Percentiles rank a stretch among this genome's conserved stretches.
Evolutionary conservation across 306 rosid genomes (phyloP).

Genomic region (Styphnolobium japonicum): DNA sequence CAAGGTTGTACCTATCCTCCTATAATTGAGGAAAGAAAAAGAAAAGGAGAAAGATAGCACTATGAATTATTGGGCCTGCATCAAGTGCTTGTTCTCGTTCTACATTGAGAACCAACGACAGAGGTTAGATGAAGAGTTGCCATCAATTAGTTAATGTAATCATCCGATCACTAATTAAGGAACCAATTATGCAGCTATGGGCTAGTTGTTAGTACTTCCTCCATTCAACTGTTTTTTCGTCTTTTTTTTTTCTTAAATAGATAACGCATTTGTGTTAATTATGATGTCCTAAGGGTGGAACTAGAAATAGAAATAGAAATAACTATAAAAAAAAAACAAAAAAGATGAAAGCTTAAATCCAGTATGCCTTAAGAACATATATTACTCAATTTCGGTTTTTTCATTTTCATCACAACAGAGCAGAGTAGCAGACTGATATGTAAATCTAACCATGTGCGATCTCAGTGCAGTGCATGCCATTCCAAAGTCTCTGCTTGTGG

Average conservation of each 20-base stretch:
- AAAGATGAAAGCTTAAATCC: too few species aligned
- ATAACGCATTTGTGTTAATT: background rate
- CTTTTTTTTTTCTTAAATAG: background rate
- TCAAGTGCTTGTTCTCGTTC: constrained; percentile 9
- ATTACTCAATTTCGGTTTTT: too few species aligned
- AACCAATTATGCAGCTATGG: constrained; percentile 9
- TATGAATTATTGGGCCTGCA: constrained; percentile 12
- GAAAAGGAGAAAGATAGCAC: background rate
- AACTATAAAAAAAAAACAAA: background rate
- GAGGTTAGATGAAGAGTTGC: background rate
- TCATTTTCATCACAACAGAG: too few species aligned
- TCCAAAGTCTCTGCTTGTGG: background rate
- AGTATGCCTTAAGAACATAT: too few species aligned
- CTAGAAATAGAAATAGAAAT: background rate
- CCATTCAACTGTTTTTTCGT: background rate
- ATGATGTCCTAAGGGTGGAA: background rate
- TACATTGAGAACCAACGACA: background rate
- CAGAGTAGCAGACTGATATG: too few species aligned
- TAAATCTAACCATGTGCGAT: background rate
- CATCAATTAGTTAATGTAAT: constrained; percentile 22
- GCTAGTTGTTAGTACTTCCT: background rate
- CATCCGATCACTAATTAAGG: background rate
- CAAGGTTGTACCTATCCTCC: constrained; percentile 2
- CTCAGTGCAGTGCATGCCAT: background rate
- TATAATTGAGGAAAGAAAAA: constrained; percentile 17